Base-by-base conservation (phyloP, 2,329 filamentous ascomycete species). In the Dactylellina parvicollis region DNA sequence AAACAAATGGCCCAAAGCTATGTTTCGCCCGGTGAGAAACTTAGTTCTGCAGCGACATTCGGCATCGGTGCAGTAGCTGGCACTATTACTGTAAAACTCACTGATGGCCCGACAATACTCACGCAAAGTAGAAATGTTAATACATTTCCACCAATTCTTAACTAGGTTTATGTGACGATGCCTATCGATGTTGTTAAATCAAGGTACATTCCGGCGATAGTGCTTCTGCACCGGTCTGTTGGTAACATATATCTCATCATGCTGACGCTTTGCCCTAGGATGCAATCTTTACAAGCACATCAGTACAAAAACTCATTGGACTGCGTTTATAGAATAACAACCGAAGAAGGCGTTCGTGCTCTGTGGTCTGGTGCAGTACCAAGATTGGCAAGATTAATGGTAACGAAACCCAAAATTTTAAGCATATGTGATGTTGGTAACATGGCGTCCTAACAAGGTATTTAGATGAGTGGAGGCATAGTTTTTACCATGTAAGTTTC, bases 311-410 rank as follows among this genome's bases (percentile, higher is more conserved):
- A 96, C 82, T 95, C 90, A 77, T 86, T 96, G 76, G 86, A 88
- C 50, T 99, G 95, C 80, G 93, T 90, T 0, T 85, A 86, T 9
- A 85, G 89, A 78, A 96, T 99, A 76, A 90, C 95, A 80, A 91
- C 88, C 81, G 88, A 97, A 59, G 95, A 99, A 82, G 94, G 95
- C 1, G 64, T 98, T 10, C 80, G 94, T 40, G 96, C 93, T 0
- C 91, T 98, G 76, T 99, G 95, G 95, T 94, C 91, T 77, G 95
- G 95, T 24, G 94, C 95, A 20, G 79, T 98, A 77, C 95, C 95
- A 0, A 85, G 95, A 60, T 81, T 99, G 78, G 94, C 88, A 22
- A 85, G 95, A 66, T 81, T 99, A 77, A 90, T 97, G 42, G 81
- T 76, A 67, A 47, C 24, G 16, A 32, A 8, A 55, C 3, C 5